Evolutionary conservation across 2,329 filamentous ascomycete species (phyloP).

Genomic region (Dichotomopilus funicola): DNA sequence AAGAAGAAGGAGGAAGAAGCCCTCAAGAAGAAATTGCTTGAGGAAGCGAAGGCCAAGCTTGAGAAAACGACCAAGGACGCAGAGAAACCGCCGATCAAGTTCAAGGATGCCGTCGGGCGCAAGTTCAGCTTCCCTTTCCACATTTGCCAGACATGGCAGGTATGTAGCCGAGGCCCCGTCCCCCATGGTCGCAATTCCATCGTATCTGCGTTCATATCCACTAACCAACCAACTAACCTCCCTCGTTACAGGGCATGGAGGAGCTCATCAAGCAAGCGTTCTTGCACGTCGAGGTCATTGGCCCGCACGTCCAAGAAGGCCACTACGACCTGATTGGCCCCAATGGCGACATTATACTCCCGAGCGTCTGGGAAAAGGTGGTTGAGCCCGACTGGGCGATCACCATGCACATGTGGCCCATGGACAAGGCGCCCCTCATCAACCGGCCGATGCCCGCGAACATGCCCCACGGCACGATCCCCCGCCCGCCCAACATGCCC

Average conservation of each 20-base stretch:
- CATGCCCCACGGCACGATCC: conserved; percentile 13
- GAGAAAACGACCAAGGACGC: conserved; percentile 42
- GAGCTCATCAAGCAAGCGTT: conserved; percentile 81
- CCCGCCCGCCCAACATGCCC: background rate
- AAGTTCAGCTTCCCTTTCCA: conserved; percentile 92
- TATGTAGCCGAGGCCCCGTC: conserved; percentile 40
- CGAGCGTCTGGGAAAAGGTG: conserved; percentile 74
- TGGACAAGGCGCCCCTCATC: conserved; percentile 37
- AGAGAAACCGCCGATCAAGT: conserved; percentile 71
- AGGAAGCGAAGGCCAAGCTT: conserved; percentile 41
- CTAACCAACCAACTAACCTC: conserved; percentile 20
- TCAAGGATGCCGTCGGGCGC: conserved; percentile 84
- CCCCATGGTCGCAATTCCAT: background rate
- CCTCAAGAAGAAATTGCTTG: conserved; percentile 43
- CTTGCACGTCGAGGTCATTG: conserved; percentile 67
- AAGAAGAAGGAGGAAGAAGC: conserved; percentile 52
- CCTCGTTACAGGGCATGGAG: conserved; percentile 63
- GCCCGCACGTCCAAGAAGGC: conserved; percentile 67
- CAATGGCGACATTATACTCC: conserved; percentile 75
- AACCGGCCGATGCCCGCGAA: conserved; percentile 16
- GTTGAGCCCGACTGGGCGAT: conserved; percentile 69
- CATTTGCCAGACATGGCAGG: conserved; percentile 75
- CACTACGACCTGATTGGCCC: conserved; percentile 77
- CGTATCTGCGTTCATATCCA: no score
- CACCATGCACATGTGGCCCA: conserved; percentile 54